phyloP scores from a whole-genome alignment of 2,329 filamentous ascomycete species.

The Ophiostoma piceae region DNA sequence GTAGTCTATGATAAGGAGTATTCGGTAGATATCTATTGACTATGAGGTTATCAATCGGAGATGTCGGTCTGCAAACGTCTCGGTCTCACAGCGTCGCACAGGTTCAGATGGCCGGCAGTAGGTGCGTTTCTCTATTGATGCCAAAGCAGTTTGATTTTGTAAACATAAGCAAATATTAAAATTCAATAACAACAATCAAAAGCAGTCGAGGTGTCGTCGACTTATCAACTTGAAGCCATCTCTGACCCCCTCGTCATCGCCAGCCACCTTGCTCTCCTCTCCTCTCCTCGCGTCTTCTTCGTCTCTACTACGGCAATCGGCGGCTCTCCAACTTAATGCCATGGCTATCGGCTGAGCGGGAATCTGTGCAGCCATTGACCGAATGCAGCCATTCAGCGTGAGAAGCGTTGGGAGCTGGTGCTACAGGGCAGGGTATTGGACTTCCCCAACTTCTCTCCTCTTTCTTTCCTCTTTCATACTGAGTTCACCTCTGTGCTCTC shows the following conservation, averaged over 20 bases:
- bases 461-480: not conserved
- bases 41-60: not conserved
- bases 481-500: slow-evolving; percentile 7
- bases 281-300: not conserved
- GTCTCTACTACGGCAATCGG: not conserved
- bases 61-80: not conserved
- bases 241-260: not conserved
- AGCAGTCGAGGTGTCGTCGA: not conserved
- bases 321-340: not conserved
- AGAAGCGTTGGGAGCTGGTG: not conserved
- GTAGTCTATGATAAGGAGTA: not conserved
- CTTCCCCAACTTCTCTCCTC: slow-evolving; percentile 2
- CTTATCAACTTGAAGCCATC: not conserved
- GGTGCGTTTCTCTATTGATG: too few species aligned
- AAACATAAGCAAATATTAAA: too few species aligned
- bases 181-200: not conserved
- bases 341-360: slow-evolving; percentile 21
- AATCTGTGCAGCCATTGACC: not conserved
- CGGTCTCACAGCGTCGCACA: not conserved
- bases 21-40: not conserved
- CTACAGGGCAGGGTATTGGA: not conserved
- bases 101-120: not conserved
- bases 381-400: not conserved
- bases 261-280: not conserved
- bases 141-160: too few species aligned